Evolutionary conservation across 495 filamentous ascomycete genomes (phyloP), one percentile per base, ranked within the genome.

Genomic region (Aspergillus avenaceus): DNA sequence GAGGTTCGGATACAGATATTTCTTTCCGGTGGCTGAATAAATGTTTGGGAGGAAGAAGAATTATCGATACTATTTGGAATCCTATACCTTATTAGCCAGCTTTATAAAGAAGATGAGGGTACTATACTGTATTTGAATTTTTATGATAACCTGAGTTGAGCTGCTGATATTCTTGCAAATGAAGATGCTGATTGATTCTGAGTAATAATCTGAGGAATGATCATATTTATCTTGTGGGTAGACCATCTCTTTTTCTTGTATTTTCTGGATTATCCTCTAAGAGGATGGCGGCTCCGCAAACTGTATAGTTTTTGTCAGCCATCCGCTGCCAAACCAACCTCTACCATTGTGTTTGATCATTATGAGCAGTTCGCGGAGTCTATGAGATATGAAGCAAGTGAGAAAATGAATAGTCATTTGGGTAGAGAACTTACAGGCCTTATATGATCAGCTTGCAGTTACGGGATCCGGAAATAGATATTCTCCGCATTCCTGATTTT

Each of bases 181-280:
- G n/a, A 48, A 40, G 23, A 48, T 41, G 23, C 32, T 1, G 36
- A 9, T 40, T n/a, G 32, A 48, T 48, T 48, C 46, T 18, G 31
- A 48, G 13, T 49, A 49, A n/a, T 28, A 16, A 1, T 29, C 21
- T 31, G 41, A 46, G 5, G 19, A 32, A n/a, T n/a, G n/a, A 2
- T 22, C n/a, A 7, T 52, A 51, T 40, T 45, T 42, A 28, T 52
- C 41, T 29, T 40, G 16, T 41, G 11, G 22, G 41, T 19, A 32
- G 23, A 16, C 4, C 13, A 14, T 8, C n/a, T 49, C 47, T 13
- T 41, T 2, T 21, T 49, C 47, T 9, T 49, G 24, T 4, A 52
- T 4, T 38, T 40, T 52, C 29, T 52, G n/a, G 41, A 40, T 45
- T 45, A 52, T 40, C 11, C 26, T 52, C 49, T 42, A 52, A n/a